Conservation (phyloP, 148 eudicot genomes). For the Mesembryanthemum crystallinum region DNA sequence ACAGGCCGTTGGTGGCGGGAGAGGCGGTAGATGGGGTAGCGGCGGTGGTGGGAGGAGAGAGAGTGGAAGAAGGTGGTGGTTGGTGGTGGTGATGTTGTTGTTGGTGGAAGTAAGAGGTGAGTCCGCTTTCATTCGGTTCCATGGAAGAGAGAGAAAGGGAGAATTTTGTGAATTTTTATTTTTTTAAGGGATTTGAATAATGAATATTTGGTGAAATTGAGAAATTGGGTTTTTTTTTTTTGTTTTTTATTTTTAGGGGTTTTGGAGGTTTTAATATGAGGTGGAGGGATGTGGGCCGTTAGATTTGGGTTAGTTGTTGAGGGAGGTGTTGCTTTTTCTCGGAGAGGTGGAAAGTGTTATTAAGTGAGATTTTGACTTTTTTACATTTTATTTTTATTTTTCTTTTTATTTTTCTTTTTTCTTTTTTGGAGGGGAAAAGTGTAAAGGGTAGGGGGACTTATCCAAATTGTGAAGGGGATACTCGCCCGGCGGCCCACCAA, state of each 20-base stretch:
- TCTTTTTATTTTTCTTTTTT: background rate
- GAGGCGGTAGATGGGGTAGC: background rate
- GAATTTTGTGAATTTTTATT: constrained; percentile 21
- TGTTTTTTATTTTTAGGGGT: background rate
- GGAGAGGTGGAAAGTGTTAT: no score
- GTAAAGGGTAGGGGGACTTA: background rate
- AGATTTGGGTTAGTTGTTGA: constrained; percentile 12
- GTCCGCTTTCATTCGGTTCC: constrained; percentile 56
- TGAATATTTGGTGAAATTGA: background rate
- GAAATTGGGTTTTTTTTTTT: background rate
- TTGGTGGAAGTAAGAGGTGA: constrained; percentile 51
- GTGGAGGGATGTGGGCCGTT: constrained; percentile 11
- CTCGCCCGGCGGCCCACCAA: background rate
- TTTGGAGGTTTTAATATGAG: background rate
- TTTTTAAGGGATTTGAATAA: constrained; percentile 12
- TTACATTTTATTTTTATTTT: no score
- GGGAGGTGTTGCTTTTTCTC: no score
- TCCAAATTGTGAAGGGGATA: background rate
- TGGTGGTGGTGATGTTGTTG: constrained; percentile 5
- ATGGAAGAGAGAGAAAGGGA: constrained; percentile 24
- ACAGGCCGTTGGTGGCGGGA: constrained; percentile 4
- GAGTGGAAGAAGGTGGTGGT: constrained; percentile 1
- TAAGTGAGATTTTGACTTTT: constrained; percentile 4
- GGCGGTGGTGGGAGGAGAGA: background rate
- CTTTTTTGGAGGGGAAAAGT: background rate